Base-by-base conservation (phyloP, 768 basidiomycete species). In the Sarcomyxa edulis region DNA sequence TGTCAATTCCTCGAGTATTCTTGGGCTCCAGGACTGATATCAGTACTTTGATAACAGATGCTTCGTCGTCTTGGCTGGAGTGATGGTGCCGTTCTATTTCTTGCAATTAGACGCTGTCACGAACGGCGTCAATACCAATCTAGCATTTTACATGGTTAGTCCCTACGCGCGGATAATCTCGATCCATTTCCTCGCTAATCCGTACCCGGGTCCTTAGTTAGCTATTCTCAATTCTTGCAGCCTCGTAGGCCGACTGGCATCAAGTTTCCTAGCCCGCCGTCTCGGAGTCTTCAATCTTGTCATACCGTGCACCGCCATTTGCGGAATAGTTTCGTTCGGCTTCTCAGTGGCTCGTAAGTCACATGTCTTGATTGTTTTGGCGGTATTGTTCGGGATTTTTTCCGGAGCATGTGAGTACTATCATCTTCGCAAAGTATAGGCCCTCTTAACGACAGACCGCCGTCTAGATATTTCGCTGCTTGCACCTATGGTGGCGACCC, bases 101-200 rank as follows among this genome's bases (percentile, higher is more conserved):
- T 47, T 80, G 6, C 79, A 81, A 45, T 52, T 79, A 9, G 68
- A 73, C 40, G 64, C 76, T 1, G 59, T 72, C 20, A 55, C 62
- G 34, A 73, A 74, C 39, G 68, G 69, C 1, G 60, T 74, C 26
- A 52, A 59, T 11, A 51, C 63, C 7, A 57, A 52, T n/a, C 58
- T 81, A 4, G 72, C 78, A 1, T 80, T 81, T 43, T 78, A 79
- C 42, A 68, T 68, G 21, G 78, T 79, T 40, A 20, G 59, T 54
- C 37, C 18, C 8, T 12, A 11, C 3, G 26, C 26, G 11, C 21
- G 18, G 16, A 6, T 7, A 25, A n/a, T 10, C 12, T 12, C 28
- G n/a, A 12, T 36, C n/a, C n/a, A n/a, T 38, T 16, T 26, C 22
- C 11, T 5, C 20, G 5, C 27, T 37, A 32, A 48, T 58, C 19